Evolutionary conservation across 2,329 filamentous ascomycete genomes (phyloP).

Genomic region (Aspergillus carbonarius): DNA sequence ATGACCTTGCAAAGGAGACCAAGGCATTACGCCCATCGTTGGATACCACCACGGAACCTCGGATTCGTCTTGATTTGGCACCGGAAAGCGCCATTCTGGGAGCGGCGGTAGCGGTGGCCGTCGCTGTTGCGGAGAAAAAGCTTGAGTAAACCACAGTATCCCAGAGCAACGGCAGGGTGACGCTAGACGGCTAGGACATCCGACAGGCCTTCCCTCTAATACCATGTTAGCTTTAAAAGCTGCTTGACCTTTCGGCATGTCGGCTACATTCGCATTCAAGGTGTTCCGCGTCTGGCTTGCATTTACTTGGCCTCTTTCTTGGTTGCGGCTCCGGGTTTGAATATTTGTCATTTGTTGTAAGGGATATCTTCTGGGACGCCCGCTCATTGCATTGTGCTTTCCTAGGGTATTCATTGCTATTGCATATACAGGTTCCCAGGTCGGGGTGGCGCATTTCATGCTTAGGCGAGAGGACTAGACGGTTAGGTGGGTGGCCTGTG

Average conservation of each 20-base stretch:
- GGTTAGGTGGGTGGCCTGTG: slow-evolving; percentile 7
- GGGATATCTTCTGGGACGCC: not conserved
- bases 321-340: not conserved
- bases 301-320: not conserved
- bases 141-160: slow-evolving; percentile 5
- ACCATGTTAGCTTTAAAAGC: not conserved
- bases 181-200: no score
- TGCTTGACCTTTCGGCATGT: not conserved
- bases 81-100: slow-evolving; percentile 48
- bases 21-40: slow-evolving; percentile 10
- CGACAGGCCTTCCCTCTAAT: not conserved
- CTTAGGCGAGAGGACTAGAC: slow-evolving; percentile 21
- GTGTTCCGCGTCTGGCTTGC: slow-evolving; percentile 10
- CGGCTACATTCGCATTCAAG: slow-evolving; percentile 17
- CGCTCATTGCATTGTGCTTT: slow-evolving; percentile 4
- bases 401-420: slow-evolving; percentile 5
- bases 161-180: no score
- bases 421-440: slow-evolving; percentile 17
- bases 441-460: slow-evolving; percentile 12
- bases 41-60: slow-evolving; percentile 19
- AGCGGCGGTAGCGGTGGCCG: slow-evolving; percentile 49
- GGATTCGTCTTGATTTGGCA: slow-evolving; percentile 43
- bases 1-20: slow-evolving; percentile 39
- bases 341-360: not conserved
- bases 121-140: slow-evolving; percentile 36